Conservation (phyloP, 192 early-diverging fungal species). For the Podila epigama region DNA sequence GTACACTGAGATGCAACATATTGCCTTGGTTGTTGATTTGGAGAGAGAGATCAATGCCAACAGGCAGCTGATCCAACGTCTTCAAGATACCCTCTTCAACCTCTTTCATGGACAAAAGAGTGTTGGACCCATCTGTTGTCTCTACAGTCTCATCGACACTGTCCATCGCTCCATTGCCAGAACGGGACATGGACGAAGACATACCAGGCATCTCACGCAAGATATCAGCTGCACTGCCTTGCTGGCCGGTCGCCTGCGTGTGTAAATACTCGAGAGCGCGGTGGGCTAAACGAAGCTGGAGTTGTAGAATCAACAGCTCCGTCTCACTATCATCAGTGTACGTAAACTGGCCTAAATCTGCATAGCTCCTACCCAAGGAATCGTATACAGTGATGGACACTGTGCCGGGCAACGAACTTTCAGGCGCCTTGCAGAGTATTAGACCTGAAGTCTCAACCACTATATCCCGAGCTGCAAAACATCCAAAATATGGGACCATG, state of each 20-base stretch:
- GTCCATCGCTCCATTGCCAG: not conserved
- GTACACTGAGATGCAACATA: conserved; percentile 31
- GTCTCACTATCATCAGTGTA: conserved; percentile 44
- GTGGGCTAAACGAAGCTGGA: conserved; percentile 36
- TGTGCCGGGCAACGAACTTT: conserved; percentile 28
- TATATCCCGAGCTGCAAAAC: conserved; percentile 32
- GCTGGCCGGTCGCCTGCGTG: conserved; percentile 22
- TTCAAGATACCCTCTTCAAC: conserved; percentile 28
- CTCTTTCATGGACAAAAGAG: conserved; percentile 5
- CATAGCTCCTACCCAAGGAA: conserved; percentile 13
- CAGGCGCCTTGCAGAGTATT: conserved; percentile 36
- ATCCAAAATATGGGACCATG: conserved; percentile 43
- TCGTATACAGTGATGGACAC: conserved; percentile 33
- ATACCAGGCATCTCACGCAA: conserved; percentile 29
- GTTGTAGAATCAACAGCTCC: conserved; percentile 39
- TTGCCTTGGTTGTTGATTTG: conserved; percentile 29
- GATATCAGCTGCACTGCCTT: conserved; percentile 25
- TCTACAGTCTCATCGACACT: not conserved
- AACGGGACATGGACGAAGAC: not conserved
- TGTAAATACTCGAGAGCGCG: conserved; percentile 38
- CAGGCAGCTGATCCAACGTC: conserved; percentile 21
- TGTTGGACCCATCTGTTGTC: not conserved
- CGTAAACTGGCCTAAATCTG: conserved; percentile 34
- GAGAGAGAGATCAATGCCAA: conserved; percentile 19
- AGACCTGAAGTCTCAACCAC: conserved; percentile 21